Evolutionary conservation across 2,329 filamentous ascomycete genomes (phyloP).

Genomic region (Dendrostoma leiphaemia): DNA sequence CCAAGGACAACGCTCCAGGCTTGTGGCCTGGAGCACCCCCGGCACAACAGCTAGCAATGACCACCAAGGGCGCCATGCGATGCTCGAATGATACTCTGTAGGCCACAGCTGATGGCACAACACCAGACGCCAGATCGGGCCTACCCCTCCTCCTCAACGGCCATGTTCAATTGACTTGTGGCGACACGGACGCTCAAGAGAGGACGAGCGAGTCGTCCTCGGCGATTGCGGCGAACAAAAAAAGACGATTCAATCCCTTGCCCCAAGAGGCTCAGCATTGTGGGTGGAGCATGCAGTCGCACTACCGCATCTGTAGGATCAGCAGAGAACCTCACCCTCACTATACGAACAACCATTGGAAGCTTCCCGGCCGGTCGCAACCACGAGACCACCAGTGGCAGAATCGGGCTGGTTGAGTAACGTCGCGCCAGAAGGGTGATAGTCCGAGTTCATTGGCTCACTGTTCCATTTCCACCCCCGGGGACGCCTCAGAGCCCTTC

Average conservation of each 20-base stretch:
- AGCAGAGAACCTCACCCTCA: no score
- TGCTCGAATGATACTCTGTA: not conserved
- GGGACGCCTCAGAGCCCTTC: constrained; percentile 1
- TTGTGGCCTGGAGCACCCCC: not conserved
- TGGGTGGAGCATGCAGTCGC: not conserved
- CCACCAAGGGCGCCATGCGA: not conserved
- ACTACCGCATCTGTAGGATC: no score
- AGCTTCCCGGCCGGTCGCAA: not conserved
- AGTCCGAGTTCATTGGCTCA: constrained; percentile 5
- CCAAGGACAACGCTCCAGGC: not conserved
- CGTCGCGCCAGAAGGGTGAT: constrained; percentile 15
- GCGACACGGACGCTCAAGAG: not conserved
- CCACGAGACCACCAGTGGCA: not conserved
- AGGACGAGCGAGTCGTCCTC: not conserved
- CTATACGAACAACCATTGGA: no score
- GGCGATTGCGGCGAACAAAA: not conserved
- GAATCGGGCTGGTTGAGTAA: constrained; percentile 13
- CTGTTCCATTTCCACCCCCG: not conserved
- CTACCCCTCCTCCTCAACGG: constrained; percentile 2
- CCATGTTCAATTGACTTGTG: not conserved
- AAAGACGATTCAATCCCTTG: not conserved
- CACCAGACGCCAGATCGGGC: not conserved
- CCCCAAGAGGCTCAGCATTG: not conserved
- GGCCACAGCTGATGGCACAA: constrained; percentile 3
- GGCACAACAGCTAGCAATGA: constrained; percentile 4